A percentile compares a stretch with the other conserved stretches of the same genome.
Conservation (phyloP, 2,329 filamentous ascomycete genomes). For the Biscogniauxia marginata region DNA sequence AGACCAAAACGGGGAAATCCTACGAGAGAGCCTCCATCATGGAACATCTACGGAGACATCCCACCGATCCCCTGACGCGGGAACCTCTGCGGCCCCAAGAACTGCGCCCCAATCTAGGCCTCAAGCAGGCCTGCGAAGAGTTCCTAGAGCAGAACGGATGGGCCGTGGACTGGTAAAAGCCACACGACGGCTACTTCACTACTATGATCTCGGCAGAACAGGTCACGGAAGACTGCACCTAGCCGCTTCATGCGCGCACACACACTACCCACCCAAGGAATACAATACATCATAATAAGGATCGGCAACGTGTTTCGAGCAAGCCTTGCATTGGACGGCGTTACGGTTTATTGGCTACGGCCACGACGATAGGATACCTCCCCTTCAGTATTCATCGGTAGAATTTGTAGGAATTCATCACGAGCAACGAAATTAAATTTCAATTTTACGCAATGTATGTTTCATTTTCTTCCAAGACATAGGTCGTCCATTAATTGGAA, state of each 20-base stretch:
- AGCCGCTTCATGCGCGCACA: no score
- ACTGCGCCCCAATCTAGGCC: conserved; percentile 74
- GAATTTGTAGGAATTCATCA: conserved; percentile 6
- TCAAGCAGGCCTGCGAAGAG: conserved; percentile 80
- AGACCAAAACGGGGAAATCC: conserved; percentile 82
- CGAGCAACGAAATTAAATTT: conserved; percentile 6
- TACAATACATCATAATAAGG: neutral
- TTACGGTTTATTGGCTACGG: conserved; percentile 7
- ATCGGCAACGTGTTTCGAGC: conserved; percentile 3
- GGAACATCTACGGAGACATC: conserved; percentile 75
- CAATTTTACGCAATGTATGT: neutral
- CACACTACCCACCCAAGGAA: neutral
- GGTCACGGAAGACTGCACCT: no score
- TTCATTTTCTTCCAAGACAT: neutral
- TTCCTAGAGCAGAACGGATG: conserved; percentile 87
- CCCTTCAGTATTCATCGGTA: neutral
- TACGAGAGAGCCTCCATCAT: conserved; percentile 86
- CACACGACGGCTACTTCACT: neutral
- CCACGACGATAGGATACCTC: neutral
- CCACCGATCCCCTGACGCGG: conserved; percentile 80
- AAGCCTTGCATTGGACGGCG: conserved; percentile 17
- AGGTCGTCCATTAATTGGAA: no score
- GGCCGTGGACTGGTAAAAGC: conserved; percentile 78
- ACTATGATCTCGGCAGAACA: neutral
- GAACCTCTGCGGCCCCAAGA: conserved; percentile 68